Percentiles rank a stretch among this genome's conserved stretches.
phyloP scores from a whole-genome alignment of 768 basidiomycete species.

The Krasilnikovozyma curviuscula region DNA sequence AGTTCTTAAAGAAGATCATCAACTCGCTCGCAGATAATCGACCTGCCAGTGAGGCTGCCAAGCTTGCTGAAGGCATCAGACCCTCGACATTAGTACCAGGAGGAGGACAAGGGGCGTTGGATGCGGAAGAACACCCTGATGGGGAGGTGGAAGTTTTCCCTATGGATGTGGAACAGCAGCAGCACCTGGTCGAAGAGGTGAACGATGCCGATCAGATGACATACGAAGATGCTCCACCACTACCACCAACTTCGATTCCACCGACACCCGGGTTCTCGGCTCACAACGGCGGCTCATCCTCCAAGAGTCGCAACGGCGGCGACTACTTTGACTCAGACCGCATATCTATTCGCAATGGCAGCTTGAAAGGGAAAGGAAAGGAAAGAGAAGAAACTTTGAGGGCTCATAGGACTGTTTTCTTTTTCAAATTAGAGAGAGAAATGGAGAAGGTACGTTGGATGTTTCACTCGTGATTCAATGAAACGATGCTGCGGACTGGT shows the following conservation, averaged over 20 bases:
- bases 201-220: too few species aligned
- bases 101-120: too few species aligned
- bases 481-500: slow-evolving; percentile 1
- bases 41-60: slow-evolving; percentile 74
- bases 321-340: too few species aligned
- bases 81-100: too few species aligned
- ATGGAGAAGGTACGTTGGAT: slow-evolving; percentile 60
- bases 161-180: too few species aligned
- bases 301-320: not conserved
- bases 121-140: too few species aligned
- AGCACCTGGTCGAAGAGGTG: too few species aligned
- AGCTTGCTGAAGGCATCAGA: slow-evolving; percentile 61
- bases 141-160: slow-evolving; percentile 23
- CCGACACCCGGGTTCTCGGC: slow-evolving; percentile 8
- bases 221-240: not conserved
- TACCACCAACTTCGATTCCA: slow-evolving; percentile 2
- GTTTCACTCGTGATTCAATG: not conserved
- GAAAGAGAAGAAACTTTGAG: slow-evolving; percentile 49
- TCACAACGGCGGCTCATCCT: not conserved
- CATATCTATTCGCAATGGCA: not conserved
- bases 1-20: slow-evolving; percentile 84
- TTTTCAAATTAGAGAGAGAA: slow-evolving; percentile 95
- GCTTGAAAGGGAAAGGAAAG: not conserved
- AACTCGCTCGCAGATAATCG: slow-evolving; percentile 79
- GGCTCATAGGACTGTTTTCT: slow-evolving; percentile 91